These are phyloP conservation scores for Diaporthe citri DNA, from an alignment of 2,329 filamentous ascomycete genomes.

Conservation along the genomic window DNA sequence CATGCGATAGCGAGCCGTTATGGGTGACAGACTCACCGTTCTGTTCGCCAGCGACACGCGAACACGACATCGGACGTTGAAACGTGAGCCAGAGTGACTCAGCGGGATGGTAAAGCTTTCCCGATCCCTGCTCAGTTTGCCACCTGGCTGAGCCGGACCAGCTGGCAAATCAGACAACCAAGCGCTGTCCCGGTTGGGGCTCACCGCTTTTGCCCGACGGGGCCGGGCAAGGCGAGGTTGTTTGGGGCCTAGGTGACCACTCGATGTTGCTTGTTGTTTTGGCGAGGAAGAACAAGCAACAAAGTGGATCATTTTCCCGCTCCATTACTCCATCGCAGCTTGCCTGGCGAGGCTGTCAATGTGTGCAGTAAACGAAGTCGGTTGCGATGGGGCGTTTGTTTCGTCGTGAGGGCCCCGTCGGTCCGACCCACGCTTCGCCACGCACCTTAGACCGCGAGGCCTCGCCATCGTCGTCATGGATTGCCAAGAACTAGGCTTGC, in stretches of 20 bases:
- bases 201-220: conserved; percentile 34
- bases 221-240: conserved; percentile 7
- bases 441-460: not conserved
- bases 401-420: not conserved
- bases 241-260: not conserved
- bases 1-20: conserved; percentile 1
- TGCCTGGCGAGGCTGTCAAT: conserved; percentile 5
- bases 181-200: not conserved
- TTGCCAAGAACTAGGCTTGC: conserved; percentile 1
- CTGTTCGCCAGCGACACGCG: not conserved
- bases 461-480: conserved; percentile 12
- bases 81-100: conserved; percentile 32
- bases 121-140: conserved; percentile 24
- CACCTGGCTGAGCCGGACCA: conserved; percentile 34
- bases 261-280: not conserved
- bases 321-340: conserved; percentile 10
- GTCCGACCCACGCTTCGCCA: not conserved
- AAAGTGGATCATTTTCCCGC: conserved; percentile 7
- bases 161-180: conserved; percentile 23
- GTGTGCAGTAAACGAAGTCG: not conserved
- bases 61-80: conserved; percentile 26
- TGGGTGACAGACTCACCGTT: conserved; percentile 9
- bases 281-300: conserved; percentile 9
- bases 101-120: not conserved
- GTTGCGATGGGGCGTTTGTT: not conserved